phyloP scores from a whole-genome alignment of 2,329 filamentous ascomycete genomes.

The Aspergillus quadrilineatus region DNA sequence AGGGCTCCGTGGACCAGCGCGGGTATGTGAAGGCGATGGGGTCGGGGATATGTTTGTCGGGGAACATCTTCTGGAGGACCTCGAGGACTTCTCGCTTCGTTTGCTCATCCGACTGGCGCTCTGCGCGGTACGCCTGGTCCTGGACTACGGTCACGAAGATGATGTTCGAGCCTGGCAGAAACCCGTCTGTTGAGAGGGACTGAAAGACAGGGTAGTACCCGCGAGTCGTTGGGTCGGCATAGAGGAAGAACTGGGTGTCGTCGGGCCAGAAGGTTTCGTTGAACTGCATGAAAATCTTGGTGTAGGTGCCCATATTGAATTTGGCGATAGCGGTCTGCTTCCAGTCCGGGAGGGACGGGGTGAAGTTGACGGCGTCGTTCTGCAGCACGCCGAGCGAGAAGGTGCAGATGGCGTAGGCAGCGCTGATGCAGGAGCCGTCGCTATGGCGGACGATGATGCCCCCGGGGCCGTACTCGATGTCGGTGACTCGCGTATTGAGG shows the following conservation, averaged over 20 bases:
- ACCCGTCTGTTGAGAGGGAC: constrained; percentile 58
- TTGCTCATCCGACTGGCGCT: constrained; percentile 58
- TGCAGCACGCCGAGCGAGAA: constrained; percentile 70
- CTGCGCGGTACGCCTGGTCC: constrained; percentile 57
- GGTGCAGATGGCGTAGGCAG: constrained; percentile 64
- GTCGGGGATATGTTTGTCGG: constrained; percentile 55
- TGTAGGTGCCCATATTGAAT: constrained; percentile 70
- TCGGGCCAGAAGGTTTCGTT: constrained; percentile 64
- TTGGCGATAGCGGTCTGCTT: constrained; percentile 63
- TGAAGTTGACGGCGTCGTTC: constrained; percentile 58
- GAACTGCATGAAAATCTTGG: constrained; percentile 71
- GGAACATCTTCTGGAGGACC: constrained; percentile 63
- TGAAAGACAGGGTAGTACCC: constrained; percentile 65
- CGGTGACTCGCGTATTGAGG: constrained; percentile 58
- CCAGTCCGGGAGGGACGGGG: constrained; percentile 61
- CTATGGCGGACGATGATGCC: constrained; percentile 55
- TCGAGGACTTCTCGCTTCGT: constrained; percentile 58
- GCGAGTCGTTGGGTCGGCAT: constrained; percentile 49
- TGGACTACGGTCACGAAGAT: constrained; percentile 64
- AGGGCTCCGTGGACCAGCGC: constrained; percentile 54
- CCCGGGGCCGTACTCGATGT: constrained; percentile 53
- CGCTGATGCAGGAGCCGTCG: constrained; percentile 58
- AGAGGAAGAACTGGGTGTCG: constrained; percentile 55
- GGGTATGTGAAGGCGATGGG: constrained; percentile 63
- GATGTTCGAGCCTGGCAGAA: constrained; percentile 62